Evolutionary conservation across 805 yeast genomes (phyloP).

Genomic region (Grigorovia transvaalensis): DNA sequence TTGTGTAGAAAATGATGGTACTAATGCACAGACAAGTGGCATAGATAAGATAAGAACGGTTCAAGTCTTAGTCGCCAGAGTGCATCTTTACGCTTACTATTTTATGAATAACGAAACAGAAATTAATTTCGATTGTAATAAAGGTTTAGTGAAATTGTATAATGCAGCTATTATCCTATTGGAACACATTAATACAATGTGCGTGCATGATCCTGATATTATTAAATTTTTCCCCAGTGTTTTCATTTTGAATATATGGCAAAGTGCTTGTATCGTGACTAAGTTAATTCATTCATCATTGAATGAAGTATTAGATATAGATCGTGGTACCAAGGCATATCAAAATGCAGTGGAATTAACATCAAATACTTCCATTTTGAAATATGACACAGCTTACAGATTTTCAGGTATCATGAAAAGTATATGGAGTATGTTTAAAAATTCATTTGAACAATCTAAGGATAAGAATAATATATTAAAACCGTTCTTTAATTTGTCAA

Average conservation of each 20-base stretch:
- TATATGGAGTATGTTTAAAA: slow-evolving; percentile 64
- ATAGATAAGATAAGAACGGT: slow-evolving; percentile 63
- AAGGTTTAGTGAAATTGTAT: slow-evolving; percentile 67
- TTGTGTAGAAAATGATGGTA: slow-evolving; percentile 4
- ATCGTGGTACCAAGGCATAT: slow-evolving; percentile 61
- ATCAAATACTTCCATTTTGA: slow-evolving; percentile 70
- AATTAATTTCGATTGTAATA: slow-evolving; percentile 46
- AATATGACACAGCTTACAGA: slow-evolving; percentile 87
- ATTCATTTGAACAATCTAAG: not conserved
- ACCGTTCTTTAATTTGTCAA: slow-evolving; percentile 30
- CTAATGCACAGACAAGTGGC: slow-evolving; percentile 7
- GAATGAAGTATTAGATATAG: slow-evolving; percentile 53
- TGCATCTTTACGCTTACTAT: slow-evolving; percentile 72
- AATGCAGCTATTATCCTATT: slow-evolving; percentile 69
- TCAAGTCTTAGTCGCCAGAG: slow-evolving; percentile 58
- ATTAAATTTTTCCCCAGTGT: slow-evolving; percentile 77
- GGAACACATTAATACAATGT: slow-evolving; percentile 54
- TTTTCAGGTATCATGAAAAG: slow-evolving; percentile 90
- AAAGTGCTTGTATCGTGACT: slow-evolving; percentile 76
- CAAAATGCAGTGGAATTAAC: slow-evolving; percentile 57
- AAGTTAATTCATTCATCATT: slow-evolving; percentile 69
- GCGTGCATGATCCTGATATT: slow-evolving; percentile 47
- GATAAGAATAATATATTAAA: not conserved
- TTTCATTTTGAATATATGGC: slow-evolving; percentile 78
- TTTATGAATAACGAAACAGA: slow-evolving; percentile 29